Conservation (phyloP, 2,329 filamentous ascomycete species). For the Trichoderma afroharzianum region DNA sequence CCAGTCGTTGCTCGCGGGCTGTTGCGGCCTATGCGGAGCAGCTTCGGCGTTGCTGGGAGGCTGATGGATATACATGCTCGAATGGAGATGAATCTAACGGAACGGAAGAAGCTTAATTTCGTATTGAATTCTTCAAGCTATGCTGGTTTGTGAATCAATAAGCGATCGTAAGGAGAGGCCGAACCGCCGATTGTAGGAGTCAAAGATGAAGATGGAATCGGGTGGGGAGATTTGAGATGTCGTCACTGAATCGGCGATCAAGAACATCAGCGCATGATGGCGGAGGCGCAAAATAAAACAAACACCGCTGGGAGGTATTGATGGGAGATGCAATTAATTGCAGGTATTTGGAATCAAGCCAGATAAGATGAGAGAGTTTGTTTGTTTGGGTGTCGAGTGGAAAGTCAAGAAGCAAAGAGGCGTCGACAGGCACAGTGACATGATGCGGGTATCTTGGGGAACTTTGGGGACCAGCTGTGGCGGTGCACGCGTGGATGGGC, state of each 20-base stretch:
- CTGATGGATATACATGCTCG: slow-evolving; percentile 8
- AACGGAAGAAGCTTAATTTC: not conserved
- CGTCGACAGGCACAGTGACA: not conserved
- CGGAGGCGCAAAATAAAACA: not conserved
- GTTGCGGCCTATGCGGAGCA: not conserved
- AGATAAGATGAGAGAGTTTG: not conserved
- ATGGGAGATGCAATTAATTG: not conserved
- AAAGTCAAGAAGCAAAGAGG: not conserved
- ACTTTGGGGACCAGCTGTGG: not conserved
- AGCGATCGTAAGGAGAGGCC: not conserved
- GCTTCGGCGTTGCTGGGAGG: not conserved
- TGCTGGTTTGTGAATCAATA: not conserved
- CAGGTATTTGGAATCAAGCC: not conserved
- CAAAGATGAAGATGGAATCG: not conserved
- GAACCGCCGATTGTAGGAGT: not conserved
- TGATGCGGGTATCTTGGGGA: not conserved
- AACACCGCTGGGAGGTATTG: not conserved
- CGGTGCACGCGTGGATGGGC: not conserved
- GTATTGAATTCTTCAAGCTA: not conserved
- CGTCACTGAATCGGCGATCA: slow-evolving; percentile 11
- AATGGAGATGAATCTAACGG: not conserved
- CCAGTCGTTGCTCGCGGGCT: not conserved
- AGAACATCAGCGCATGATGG: slow-evolving; percentile 8
- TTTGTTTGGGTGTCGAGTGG: not conserved
- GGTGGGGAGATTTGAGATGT: slow-evolving; percentile 4